Base-by-base conservation (phyloP, 2,329 filamentous ascomycete species). In the Cylindrodendrum hubeiense region DNA sequence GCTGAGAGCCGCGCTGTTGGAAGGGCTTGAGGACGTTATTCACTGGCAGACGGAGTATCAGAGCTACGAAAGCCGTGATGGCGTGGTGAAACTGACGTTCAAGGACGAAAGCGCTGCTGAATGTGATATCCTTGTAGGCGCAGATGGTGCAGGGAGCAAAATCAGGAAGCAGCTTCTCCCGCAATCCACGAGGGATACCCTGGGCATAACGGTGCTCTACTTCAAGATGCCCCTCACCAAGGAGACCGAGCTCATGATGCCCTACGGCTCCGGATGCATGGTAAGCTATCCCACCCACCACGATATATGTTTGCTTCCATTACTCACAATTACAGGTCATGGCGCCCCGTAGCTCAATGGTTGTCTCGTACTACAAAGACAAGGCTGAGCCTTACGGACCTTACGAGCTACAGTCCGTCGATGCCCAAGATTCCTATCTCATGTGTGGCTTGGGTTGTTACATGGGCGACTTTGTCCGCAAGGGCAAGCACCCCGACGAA, bases 401-500 rank as follows among this genome's bases (percentile, higher is more conserved):
- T 17, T 59, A 59, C 28, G 56, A 59, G 2, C n/a, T 59, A 3
- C 33, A 51, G 10, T 30, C 46, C 12, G 37, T 59, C 2, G 56
- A 59, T 13, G 34, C 46, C 12, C 34, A 41, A 10, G 56, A 37
- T 12, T 59, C 56, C 5, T 59, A 51, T 19, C 56, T 59, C 47
- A 59, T 59, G 56, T 59, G 46, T 33, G 56, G 56, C 24, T 8
- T 59, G n/a, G 56, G 56, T 19, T 59, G 56, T 19, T 51, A 59
- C 24, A 59, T 46, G 5, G 34, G 52, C 2, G 56, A 59, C n/a
- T 59, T 26, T 15, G 22, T 51, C 33, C 22, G n/a, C 15, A 30
- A 43, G 33, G 46, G 46, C n/a, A 59, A 59, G 19, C 56, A 59
- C 12, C 21, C 56, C 8, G 56, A 59, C 30, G 34, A 59, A 5